Conservation (phyloP, 2,329 filamentous ascomycete species). For the Aquanectria penicillioides region DNA sequence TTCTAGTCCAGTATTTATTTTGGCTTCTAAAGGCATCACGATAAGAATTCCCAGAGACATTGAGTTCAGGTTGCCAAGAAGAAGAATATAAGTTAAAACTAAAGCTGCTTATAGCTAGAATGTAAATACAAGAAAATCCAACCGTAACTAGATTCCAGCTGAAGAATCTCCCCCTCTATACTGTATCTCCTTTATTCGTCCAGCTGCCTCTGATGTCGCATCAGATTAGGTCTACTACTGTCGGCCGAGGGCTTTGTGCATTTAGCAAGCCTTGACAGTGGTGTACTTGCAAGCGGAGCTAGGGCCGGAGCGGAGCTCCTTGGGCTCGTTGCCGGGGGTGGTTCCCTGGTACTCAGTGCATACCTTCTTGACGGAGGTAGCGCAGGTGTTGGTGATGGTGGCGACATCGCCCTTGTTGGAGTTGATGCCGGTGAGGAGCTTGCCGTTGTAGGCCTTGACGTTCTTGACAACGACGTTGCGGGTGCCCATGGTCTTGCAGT, state of each 20-base stretch:
- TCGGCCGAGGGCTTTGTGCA: not conserved
- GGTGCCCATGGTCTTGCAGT: slow-evolving; percentile 46
- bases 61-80: too few species aligned
- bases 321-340: slow-evolving; percentile 39
- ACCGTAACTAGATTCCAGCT: too few species aligned
- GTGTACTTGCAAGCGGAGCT: slow-evolving; percentile 37
- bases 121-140: too few species aligned
- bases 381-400: slow-evolving; percentile 25
- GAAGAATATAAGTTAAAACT: too few species aligned
- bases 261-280: slow-evolving; percentile 35
- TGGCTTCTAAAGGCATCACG: too few species aligned
- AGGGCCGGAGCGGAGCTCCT: slow-evolving; percentile 34
- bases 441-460: slow-evolving; percentile 50
- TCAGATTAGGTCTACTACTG: not conserved
- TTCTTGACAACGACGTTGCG: slow-evolving; percentile 57
- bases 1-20: too few species aligned
- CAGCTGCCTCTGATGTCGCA: too few species aligned
- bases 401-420: slow-evolving; percentile 47
- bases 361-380: slow-evolving; percentile 23
- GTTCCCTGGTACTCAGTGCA: slow-evolving; percentile 24
- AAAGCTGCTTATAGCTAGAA: too few species aligned
- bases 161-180: too few species aligned
- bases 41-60: too few species aligned
- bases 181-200: too few species aligned
- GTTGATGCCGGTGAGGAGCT: slow-evolving; percentile 56